phyloP scores from a whole-genome alignment of 495 filamentous ascomycete genomes.

The Diplogelasinospora grovesii region DNA sequence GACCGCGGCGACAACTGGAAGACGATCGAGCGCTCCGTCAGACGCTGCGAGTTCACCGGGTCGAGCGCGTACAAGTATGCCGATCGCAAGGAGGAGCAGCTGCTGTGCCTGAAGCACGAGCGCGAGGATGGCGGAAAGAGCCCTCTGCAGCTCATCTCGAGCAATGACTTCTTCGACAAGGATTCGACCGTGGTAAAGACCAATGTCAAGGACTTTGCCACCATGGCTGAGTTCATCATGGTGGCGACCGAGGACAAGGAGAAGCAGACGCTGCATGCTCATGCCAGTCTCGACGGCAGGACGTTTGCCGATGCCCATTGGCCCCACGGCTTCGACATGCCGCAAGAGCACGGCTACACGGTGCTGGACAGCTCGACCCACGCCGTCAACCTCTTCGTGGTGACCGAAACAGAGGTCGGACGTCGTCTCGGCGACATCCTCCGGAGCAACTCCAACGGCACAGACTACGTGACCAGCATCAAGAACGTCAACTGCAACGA shows the following conservation, averaged over 20 bases:
- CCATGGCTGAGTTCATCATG: conserved; percentile 91
- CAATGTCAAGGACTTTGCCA: conserved; percentile 81
- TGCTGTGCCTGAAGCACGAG: conserved; percentile 73
- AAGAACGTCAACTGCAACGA: conserved; percentile 69
- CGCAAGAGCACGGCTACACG: conserved; percentile 74
- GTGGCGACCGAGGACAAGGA: conserved; percentile 67
- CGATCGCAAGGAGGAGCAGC: conserved; percentile 53
- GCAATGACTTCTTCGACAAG: conserved; percentile 66
- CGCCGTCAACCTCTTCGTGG: conserved; percentile 87
- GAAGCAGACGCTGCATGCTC: conserved; percentile 62
- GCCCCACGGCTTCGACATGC: conserved; percentile 70
- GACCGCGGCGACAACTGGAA: conserved; percentile 76
- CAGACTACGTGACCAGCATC: conserved; percentile 80
- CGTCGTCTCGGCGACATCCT: conserved; percentile 77
- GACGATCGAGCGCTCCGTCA: conserved; percentile 56
- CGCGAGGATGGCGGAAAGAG: conserved; percentile 56
- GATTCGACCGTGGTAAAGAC: conserved; percentile 47
- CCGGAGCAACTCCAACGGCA: conserved; percentile 98
- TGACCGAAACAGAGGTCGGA: conserved; percentile 52
- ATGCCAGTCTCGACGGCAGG: conserved; percentile 74
- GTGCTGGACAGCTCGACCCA: conserved; percentile 90
- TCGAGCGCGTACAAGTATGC: conserved; percentile 59
- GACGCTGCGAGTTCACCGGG: conserved; percentile 75
- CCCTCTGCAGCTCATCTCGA: conserved; percentile 63
- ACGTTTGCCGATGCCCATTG: conserved; percentile 79